Conservation (phyloP, 2,329 filamentous ascomycete species). For the Coniochaeta sp. region DNA sequence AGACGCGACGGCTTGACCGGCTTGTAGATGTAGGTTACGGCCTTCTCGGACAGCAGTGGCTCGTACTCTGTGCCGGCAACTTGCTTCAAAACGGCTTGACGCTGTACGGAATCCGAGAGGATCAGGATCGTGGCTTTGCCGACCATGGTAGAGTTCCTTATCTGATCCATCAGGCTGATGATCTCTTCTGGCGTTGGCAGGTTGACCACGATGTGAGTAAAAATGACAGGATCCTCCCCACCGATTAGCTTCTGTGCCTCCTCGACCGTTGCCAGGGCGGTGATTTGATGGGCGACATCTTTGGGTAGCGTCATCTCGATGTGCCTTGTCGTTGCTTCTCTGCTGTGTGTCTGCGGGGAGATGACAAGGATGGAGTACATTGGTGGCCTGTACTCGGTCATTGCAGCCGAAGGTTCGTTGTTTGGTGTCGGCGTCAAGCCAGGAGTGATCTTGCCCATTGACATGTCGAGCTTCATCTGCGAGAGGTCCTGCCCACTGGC, state of each 20-base stretch:
- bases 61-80: conserved; percentile 58
- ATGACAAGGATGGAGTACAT: conserved; percentile 88
- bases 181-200: conserved; percentile 70
- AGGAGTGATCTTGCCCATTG: conserved; percentile 35
- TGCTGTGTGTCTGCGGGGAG: conserved; percentile 78
- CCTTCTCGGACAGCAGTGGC: conserved; percentile 55
- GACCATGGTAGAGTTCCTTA: conserved; percentile 52
- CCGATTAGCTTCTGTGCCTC: conserved; percentile 68
- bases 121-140: conserved; percentile 66
- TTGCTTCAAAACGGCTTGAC: conserved; percentile 72
- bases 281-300: conserved; percentile 77
- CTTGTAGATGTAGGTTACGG: conserved; percentile 83
- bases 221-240: conserved; percentile 62
- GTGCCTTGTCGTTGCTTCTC: conserved; percentile 81
- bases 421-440: conserved; percentile 30
- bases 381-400: conserved; percentile 45
- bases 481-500: conserved; percentile 55
- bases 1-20: conserved; percentile 90
- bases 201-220: conserved; percentile 87
- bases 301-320: conserved; percentile 90
- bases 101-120: conserved; percentile 82
- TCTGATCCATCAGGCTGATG: conserved; percentile 65
- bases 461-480: conserved; percentile 61
- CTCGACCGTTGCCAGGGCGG: conserved; percentile 59
- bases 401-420: conserved; percentile 14